These are phyloP conservation scores for Leccinum pseudoinsigne DNA, from an alignment of 1,284 basidiomycete genomes.

Conservation along the genomic window DNA sequence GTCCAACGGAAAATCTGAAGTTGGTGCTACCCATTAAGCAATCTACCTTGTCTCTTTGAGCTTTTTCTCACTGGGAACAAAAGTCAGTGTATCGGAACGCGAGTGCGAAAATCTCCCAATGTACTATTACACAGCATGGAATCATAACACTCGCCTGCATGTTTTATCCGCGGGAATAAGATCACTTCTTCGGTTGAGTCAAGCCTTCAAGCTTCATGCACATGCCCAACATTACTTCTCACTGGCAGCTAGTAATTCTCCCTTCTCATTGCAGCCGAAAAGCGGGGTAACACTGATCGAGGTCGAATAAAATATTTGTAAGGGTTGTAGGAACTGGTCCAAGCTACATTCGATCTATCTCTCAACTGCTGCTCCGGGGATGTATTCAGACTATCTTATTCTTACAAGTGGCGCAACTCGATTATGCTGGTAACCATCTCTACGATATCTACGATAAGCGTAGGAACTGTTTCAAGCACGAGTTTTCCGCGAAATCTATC, in stretches of 20 bases:
- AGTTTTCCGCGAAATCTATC: slow-evolving; percentile 46
- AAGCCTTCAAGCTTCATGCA: too few relatives aligned
- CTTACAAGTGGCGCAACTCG: not conserved
- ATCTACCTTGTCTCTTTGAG: not conserved
- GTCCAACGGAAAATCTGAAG: not conserved
- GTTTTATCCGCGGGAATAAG: not conserved
- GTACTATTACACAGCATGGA: not conserved
- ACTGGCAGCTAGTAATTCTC: too few relatives aligned
- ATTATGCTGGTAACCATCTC: not conserved
- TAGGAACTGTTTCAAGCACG: slow-evolving; percentile 39
- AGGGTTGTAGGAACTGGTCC: too few relatives aligned
- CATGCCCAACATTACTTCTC: too few relatives aligned
- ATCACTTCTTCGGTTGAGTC: too few relatives aligned
- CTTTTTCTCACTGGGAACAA: not conserved
- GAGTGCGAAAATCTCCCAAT: not conserved
- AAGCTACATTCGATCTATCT: not conserved
- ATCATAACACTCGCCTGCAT: not conserved
- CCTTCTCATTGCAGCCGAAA: too few relatives aligned
- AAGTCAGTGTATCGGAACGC: not conserved
- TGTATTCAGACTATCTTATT: not conserved
- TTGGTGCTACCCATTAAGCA: not conserved
- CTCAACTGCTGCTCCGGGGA: not conserved
- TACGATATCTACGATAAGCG: slow-evolving; percentile 16
- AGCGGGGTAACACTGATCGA: not conserved
- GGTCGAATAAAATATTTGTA: not conserved